A percentile compares a stretch with the other conserved stretches of the same genome.
Evolutionary conservation across 768 basidiomycete genomes (phyloP).

Genomic region (Ephemerocybe angulata): DNA sequence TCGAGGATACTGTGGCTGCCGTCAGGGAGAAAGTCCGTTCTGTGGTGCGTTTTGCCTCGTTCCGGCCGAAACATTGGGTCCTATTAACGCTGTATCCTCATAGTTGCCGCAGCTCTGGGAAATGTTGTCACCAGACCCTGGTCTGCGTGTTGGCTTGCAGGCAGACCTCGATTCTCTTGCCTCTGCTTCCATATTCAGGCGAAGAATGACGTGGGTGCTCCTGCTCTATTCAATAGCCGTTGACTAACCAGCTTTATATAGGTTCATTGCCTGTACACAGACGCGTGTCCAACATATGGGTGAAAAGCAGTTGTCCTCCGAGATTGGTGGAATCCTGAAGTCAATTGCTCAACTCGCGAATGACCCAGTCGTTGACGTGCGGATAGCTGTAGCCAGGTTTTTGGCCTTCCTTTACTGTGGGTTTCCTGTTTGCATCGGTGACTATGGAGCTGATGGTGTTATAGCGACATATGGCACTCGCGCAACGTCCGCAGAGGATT

Average conservation of each 20-base stretch:
- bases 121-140: conserved; percentile 32
- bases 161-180: conserved; percentile 43
- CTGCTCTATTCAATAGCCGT: conserved; percentile 6
- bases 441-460: conserved; percentile 8
- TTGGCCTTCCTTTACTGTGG: conserved; percentile 54
- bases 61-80: not conserved
- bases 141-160: conserved; percentile 35
- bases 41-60: conserved; percentile 42
- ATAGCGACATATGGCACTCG: conserved; percentile 5
- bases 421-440: conserved; percentile 20
- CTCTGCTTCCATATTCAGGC: conserved; percentile 46
- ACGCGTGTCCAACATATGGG: conserved; percentile 42
- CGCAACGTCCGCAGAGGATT: conserved; percentile 28
- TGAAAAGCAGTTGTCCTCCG: conserved; percentile 31
- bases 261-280: conserved; percentile 73
- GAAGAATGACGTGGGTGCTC: conserved; percentile 66
- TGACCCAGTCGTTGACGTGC: conserved; percentile 78
- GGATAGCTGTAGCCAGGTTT: conserved; percentile 81
- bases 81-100: conserved; percentile 10
- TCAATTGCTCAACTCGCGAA: conserved; percentile 52
- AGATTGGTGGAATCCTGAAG: conserved; percentile 48
- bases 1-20: conserved; percentile 78
- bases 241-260: conserved; percentile 31
- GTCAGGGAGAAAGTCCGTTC: conserved; percentile 72
- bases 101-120: conserved; percentile 50